Base-by-base conservation (phyloP, 257 asterid species). In the Petrea volubilis region DNA sequence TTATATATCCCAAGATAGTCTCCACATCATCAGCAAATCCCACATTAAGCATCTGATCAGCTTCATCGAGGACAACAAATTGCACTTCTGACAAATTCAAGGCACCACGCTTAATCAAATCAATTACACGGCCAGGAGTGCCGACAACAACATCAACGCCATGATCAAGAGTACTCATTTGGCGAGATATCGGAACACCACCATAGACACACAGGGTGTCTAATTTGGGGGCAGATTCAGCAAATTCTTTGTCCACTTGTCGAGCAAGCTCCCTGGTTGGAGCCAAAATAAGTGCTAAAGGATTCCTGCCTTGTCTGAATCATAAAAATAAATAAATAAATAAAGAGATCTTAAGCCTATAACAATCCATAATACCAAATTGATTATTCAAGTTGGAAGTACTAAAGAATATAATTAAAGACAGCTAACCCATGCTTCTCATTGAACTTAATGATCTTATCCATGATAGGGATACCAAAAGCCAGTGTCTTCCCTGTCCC, bases 21-120 rank as follows among this genome's bases (percentile, higher is more conserved):
- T 94, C 97, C 53, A 94, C 99, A 78, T 85, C 97, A 2, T 94
- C 99, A 0, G 97, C 97, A 62, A 94, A 94, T n/a, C 99, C 99
- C 57, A 94, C 97, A 41, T 89, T 94, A 77, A 94, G 99, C 97
- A 94, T 94, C 82, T 94, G 97, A 83, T 94, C 99, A 65, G 96
- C 97, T 80, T 94, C 99, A 77, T 94, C 97, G 46, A 94, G 90
- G 76, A 94, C 95, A 60, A 90, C 89, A 74, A 89, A 94, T 78
- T 87, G 82, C 44, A 94, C 88, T 74, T 91, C 91, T 0, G 88
- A 40, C 61, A 94, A 77, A 74, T 85, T 79, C 82, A 94, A 75
- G 38, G 97, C 51, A 44, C 99, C 97, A 68, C 99, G 96, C 77
- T 88, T 85, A 31, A 91, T 78, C 84, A 94, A 83, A 87, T 94